Evolutionary conservation across 2,329 filamentous ascomycete species (phyloP), one percentile per base, ranked within the genome.

Genomic region (Rhynchosporium secalis): DNA sequence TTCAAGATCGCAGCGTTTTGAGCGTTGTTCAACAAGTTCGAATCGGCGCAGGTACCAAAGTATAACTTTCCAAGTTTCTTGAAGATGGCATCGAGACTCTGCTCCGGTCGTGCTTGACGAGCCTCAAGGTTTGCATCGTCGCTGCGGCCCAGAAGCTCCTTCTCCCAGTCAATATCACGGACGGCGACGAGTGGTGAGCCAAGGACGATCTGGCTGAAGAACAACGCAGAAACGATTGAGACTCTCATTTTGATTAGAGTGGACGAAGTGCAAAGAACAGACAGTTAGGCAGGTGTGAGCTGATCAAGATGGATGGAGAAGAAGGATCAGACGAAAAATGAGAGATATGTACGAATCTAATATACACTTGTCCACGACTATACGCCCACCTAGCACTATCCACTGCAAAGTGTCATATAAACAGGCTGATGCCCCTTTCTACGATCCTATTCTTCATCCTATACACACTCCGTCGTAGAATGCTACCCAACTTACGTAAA

Each of bases 61-160:
- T 89, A 90, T 66, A 82, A 78, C 77, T 89, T 90, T 65, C 86
- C 86, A 69, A 83, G 81, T 62, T 81, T 80, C 72, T 83, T 82
- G 76, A 88, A 83, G 33, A 81, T 78, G 59, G 73, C 72, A 71
- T 87, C 80, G 65, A 88, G 77, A 74, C 81, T 83, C 61, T 76
- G 73, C 45, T 31, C 60, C 56, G n/a, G 61, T 63, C 29, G 64
- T 64, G 36, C 51, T 62, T 59, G 29, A 43, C 29, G 40, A 9
- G 38, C 41, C 15, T 51, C 33, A 59, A 43, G 15, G 51, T 48
- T 49, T 58, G 62, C 28, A 28, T 47, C 20, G 36, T 33, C 31
- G 31, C 46, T 40, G 51, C 51, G 51, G 6, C 65, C 62, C 9
- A 65, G 56, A 29, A 66, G 65, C 51, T 63, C 65, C 26, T 40